phyloP scores from a whole-genome alignment of 305 asterid species.

The Solanum hybrid region DNA sequence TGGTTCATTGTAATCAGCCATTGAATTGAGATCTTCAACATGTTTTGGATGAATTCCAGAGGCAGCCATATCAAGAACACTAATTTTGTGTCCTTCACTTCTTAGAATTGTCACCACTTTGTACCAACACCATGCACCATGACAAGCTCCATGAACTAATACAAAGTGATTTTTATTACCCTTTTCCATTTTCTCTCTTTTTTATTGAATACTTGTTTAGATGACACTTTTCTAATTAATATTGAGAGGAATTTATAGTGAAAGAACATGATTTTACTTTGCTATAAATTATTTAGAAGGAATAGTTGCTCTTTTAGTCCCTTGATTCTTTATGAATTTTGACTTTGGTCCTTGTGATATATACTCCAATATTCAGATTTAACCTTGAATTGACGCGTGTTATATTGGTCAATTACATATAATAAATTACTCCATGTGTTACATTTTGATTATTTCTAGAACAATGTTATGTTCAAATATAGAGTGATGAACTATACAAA shows the following conservation, averaged over 20 bases:
- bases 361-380: too few species aligned
- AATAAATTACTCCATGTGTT: too few species aligned
- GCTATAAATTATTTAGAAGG: neutral
- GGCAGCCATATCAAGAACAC: slow-evolving; percentile 44
- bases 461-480: too few species aligned
- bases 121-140: slow-evolving; percentile 54
- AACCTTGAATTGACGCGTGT: too few species aligned
- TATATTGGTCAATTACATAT: too few species aligned
- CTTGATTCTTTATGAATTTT: neutral
- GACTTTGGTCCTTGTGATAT: neutral
- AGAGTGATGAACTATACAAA: too few species aligned
- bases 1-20: slow-evolving; percentile 23
- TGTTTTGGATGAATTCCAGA: slow-evolving; percentile 24
- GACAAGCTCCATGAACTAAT: slow-evolving; percentile 33
- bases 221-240: neutral
- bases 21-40: slow-evolving; percentile 16
- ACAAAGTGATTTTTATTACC: too few species aligned
- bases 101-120: slow-evolving; percentile 24
- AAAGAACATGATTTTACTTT: neutral
- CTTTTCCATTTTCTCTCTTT: slow-evolving; percentile 16
- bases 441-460: too few species aligned
- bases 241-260: neutral
- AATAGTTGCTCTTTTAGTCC: neutral
- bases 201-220: neutral
- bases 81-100: slow-evolving; percentile 31